These are phyloP conservation scores for Inonotus hispidus DNA, from an alignment of 1,284 basidiomycete genomes.

Conservation along the genomic window DNA sequence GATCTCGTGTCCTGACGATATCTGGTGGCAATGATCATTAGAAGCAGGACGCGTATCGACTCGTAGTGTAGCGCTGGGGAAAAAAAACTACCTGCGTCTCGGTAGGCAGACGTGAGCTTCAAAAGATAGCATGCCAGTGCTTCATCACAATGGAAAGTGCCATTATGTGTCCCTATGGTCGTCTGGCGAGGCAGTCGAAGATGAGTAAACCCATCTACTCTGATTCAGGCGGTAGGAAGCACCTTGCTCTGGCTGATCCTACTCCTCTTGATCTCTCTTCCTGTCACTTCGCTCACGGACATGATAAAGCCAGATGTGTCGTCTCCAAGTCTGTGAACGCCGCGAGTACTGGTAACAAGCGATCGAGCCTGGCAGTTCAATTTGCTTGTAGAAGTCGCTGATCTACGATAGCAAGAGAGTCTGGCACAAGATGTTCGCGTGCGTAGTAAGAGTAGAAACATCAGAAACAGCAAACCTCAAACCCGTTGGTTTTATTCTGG, in stretches of 20 bases:
- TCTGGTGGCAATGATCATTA: conserved; percentile 36
- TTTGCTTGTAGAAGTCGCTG: background rate
- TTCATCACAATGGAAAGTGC: conserved; percentile 97
- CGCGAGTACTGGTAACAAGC: background rate
- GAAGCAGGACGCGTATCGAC: background rate
- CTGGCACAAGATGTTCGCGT: background rate
- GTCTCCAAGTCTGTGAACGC: background rate
- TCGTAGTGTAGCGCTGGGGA: conserved; percentile 22
- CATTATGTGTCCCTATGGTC: conserved; percentile 90
- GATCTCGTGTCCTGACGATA: conserved; percentile 79
- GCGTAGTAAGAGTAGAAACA: background rate
- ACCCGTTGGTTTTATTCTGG: background rate
- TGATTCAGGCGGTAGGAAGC: background rate
- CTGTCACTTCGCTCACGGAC: background rate
- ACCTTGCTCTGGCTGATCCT: conserved; percentile 9
- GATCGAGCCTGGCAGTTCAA: background rate
- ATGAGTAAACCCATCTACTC: background rate
- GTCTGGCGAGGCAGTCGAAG: conserved; percentile 35
- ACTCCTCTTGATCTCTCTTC: conserved; percentile 3
- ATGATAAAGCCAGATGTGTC: background rate
- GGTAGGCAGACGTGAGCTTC: conserved; percentile 72
- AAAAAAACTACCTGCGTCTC: conserved; percentile 69
- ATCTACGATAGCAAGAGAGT: background rate
- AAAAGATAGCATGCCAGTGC: conserved; percentile 92
- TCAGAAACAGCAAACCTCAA: background rate